Evolutionary conservation across 2,329 filamentous ascomycete species (phyloP).

Genomic region (Penicillium sp.): DNA sequence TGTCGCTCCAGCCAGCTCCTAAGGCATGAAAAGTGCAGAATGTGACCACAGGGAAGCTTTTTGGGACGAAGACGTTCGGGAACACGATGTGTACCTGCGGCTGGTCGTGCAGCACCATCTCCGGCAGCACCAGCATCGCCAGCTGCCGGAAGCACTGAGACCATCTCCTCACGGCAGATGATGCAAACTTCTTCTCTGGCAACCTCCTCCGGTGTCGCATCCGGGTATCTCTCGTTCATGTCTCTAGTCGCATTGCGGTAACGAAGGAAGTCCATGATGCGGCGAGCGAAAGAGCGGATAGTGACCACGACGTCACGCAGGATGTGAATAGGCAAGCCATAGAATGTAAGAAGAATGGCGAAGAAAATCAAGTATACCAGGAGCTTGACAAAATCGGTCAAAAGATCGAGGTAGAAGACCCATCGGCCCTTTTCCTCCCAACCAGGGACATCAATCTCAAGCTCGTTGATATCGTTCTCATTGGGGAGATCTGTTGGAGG

Average conservation of each 20-base stretch:
- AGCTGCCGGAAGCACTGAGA: conserved; percentile 67
- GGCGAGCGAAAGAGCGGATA: conserved; percentile 85
- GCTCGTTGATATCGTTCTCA: conserved; percentile 82
- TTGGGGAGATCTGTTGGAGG: conserved; percentile 56
- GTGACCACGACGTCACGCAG: conserved; percentile 95
- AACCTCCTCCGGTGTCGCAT: conserved; percentile 87
- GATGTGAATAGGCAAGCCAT: conserved; percentile 94
- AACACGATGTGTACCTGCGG: conserved; percentile 44
- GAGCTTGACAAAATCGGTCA: conserved; percentile 89
- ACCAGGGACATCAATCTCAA: conserved; percentile 91
- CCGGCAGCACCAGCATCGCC: conserved; percentile 46
- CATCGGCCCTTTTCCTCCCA: conserved; percentile 97
- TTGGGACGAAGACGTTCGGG: conserved; percentile 88
- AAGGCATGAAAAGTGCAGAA: conserved; percentile 90
- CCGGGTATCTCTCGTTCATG: conserved; percentile 88
- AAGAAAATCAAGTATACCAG: conserved; percentile 91
- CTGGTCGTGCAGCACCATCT: conserved; percentile 34
- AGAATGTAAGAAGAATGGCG: conserved; percentile 88
- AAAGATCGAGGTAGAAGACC: conserved; percentile 83
- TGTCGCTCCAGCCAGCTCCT: conserved; percentile 97
- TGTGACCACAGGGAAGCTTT: conserved; percentile 94
- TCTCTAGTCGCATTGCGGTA: conserved; percentile 91
- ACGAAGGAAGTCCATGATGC: conserved; percentile 83
- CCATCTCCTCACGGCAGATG: conserved; percentile 96
- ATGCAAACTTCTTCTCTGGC: conserved; percentile 90